Percentiles rank a stretch among this genome's conserved stretches.
Conservation (phyloP, 1,139 yeast genomes). For the Candida dubliniensis region DNA sequence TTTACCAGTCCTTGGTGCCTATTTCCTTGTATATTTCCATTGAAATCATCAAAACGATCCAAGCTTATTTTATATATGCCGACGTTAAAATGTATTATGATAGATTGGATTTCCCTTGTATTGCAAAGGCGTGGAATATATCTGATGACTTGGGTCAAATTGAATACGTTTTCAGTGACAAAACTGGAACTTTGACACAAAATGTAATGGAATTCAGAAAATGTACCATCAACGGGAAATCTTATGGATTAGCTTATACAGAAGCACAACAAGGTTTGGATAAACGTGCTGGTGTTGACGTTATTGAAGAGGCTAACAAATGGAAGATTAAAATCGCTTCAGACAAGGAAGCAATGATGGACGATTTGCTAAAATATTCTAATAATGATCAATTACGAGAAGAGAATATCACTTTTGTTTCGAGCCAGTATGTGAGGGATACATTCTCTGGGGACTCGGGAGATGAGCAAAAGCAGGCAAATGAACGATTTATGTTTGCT, state of each 20-base stretch:
- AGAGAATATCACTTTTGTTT: constrained; percentile 75
- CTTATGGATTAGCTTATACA: constrained; percentile 92
- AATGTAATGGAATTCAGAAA: constrained; percentile 97
- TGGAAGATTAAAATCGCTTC: constrained; percentile 62
- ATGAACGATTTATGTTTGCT: constrained; percentile 80
- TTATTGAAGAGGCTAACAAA: constrained; percentile 61
- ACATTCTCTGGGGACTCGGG: constrained; percentile 24
- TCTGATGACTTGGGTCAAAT: constrained; percentile 97
- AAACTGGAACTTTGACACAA: constrained; percentile 95
- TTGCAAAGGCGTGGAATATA: constrained; percentile 95
- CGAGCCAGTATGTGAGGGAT: constrained; percentile 55
- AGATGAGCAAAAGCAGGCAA: constrained; percentile 60
- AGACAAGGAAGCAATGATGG: constrained; percentile 69
- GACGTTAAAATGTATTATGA: constrained; percentile 87
- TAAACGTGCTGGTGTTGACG: constrained; percentile 82
- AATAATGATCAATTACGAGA: constrained; percentile 60
- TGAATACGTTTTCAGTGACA: constrained; percentile 93
- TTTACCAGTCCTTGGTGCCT: constrained; percentile 90
- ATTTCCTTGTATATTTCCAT: constrained; percentile 92
- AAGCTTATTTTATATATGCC: constrained; percentile 89
- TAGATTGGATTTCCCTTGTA: constrained; percentile 86
- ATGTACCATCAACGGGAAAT: constrained; percentile 82
- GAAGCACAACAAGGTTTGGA: constrained; percentile 94
- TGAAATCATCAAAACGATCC: constrained; percentile 91
- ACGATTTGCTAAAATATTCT: constrained; percentile 45